Conservation (phyloP, 208 protist species). For the Porcisia hertigi region DNA sequence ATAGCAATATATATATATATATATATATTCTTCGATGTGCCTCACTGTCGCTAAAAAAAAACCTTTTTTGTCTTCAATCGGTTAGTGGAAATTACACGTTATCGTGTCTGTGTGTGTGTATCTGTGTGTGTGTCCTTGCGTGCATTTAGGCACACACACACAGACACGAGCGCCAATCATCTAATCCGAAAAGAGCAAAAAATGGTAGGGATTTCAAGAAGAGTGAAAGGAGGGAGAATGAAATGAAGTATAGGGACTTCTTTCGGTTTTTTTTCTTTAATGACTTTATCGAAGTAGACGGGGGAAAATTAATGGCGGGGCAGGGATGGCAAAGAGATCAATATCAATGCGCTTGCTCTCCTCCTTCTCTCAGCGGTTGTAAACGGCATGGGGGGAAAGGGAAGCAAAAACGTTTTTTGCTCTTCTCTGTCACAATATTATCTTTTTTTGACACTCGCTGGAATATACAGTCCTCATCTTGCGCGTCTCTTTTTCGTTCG, state of each 20-base stretch:
- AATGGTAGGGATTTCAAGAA: neutral
- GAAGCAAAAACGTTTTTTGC: neutral
- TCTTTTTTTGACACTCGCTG: slow-evolving; percentile 1
- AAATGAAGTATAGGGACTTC: slow-evolving; percentile 6
- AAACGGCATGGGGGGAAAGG: neutral
- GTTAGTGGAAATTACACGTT: neutral
- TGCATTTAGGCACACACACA: neutral
- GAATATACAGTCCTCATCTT: neutral
- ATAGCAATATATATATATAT: neutral
- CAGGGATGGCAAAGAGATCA: neutral
- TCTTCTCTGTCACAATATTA: neutral
- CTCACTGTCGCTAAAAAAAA: neutral
- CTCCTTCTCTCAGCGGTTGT: neutral
- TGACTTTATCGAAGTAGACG: neutral
- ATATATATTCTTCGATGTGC: neutral
- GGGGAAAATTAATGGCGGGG: neutral
- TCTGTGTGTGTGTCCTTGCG: neutral
- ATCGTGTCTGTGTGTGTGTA: neutral
- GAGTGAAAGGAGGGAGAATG: neutral
- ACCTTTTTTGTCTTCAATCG: neutral
- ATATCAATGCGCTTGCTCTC: neutral
- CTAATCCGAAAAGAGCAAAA: neutral
- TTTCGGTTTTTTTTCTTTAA: slow-evolving; percentile 12
- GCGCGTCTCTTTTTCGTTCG: neutral
- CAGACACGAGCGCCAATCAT: neutral